Percentiles rank a stretch among this genome's conserved stretches.
Evolutionary conservation across 2,329 filamentous ascomycete genomes (phyloP).

Genomic region (Didymella pinodella): DNA sequence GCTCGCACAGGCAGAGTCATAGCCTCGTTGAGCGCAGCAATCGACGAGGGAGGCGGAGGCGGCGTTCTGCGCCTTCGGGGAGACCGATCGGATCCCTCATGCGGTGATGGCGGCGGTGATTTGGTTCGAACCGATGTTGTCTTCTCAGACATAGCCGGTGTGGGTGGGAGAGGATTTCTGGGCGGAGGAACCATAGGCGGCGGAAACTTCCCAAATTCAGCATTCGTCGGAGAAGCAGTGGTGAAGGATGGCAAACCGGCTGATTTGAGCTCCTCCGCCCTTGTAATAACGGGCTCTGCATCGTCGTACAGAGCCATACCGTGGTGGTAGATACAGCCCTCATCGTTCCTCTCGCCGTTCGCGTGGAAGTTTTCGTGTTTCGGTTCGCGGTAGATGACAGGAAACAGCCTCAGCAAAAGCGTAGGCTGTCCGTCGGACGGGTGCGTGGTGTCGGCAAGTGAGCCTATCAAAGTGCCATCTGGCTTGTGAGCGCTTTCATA

Average conservation of each 20-base stretch:
- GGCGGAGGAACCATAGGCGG: conserved; percentile 48
- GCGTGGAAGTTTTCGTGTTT: conserved; percentile 55
- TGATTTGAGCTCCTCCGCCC: conserved; percentile 48
- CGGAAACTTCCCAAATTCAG: conserved; percentile 50
- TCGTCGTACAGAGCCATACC: conserved; percentile 62
- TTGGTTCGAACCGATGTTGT: conserved; percentile 25
- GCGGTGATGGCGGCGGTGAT: conserved; percentile 28
- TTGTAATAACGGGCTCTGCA: conserved; percentile 43
- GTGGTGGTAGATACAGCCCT: conserved; percentile 59
- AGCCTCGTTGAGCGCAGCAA: conserved; percentile 25
- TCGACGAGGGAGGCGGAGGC: conserved; percentile 33
- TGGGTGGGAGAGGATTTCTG: conserved; percentile 37
- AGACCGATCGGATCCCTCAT: conserved; percentile 28
- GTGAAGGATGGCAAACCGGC: conserved; percentile 50
- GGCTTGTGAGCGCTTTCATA: conserved; percentile 44
- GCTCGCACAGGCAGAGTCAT: conserved; percentile 22
- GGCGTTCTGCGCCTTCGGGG: conserved; percentile 24
- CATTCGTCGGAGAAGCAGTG: conserved; percentile 47
- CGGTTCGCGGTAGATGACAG: conserved; percentile 61
- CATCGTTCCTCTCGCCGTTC: conserved; percentile 54
- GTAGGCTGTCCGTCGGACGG: conserved; percentile 48
- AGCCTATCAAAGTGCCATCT: conserved; percentile 36
- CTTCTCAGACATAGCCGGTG: conserved; percentile 30
- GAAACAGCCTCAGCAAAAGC: conserved; percentile 61
- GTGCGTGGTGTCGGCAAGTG: conserved; percentile 35